phyloP scores from a whole-genome alignment of 2,329 filamentous ascomycete species.

The Ceratocystis cubensis region DNA sequence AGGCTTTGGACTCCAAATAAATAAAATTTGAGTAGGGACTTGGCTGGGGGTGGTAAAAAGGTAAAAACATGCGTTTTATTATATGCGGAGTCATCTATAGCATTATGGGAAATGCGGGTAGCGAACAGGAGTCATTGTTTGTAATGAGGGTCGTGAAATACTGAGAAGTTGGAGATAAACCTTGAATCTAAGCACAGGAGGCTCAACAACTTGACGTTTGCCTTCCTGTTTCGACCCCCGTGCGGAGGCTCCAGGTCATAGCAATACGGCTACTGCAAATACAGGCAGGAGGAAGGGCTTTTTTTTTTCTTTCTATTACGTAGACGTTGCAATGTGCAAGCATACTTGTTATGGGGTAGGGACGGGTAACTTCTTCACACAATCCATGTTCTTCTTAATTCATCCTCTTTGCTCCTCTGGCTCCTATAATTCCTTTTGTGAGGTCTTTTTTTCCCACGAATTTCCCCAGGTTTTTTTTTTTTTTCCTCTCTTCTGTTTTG shows the following conservation, averaged over 20 bases:
- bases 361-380: neutral
- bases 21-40: neutral
- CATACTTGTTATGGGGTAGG: neutral
- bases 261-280: neutral
- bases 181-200: neutral
- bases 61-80: neutral
- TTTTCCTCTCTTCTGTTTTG: neutral
- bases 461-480: slow-evolving; percentile 47
- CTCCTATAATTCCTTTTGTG: neutral
- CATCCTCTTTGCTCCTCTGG: slow-evolving; percentile 8
- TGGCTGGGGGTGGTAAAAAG: too few species aligned
- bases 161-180: neutral
- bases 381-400: slow-evolving; percentile 12
- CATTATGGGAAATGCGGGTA: neutral
- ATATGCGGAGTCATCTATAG: neutral
- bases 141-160: too few species aligned
- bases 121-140: neutral
- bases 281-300: neutral
- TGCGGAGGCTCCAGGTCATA: neutral
- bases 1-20: neutral
- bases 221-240: neutral
- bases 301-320: neutral
- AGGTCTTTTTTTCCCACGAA: slow-evolving; percentile 29
- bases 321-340: neutral
- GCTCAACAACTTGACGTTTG: neutral